Conservation (phyloP, 2,329 filamentous ascomycete genomes). For the Anthostomella pinea region DNA sequence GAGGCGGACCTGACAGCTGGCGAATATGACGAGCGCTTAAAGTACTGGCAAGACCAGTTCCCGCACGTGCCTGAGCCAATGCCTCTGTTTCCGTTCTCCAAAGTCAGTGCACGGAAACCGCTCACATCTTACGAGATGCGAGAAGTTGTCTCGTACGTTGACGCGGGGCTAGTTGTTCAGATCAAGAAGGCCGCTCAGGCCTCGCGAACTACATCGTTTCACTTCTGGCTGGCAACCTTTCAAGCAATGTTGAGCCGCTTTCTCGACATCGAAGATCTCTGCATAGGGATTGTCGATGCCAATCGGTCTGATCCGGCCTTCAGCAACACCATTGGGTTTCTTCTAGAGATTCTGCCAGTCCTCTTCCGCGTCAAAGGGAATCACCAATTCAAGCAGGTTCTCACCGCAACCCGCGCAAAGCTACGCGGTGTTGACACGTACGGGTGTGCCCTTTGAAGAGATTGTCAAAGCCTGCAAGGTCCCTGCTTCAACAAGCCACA, state of each 20-base stretch:
- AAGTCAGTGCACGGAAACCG: conserved; percentile 13
- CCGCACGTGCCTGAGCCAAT: conserved; percentile 21
- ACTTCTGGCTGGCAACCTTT: conserved; percentile 44
- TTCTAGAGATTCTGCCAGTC: conserved; percentile 39
- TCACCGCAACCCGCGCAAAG: conserved; percentile 4
- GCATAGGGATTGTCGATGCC: conserved; percentile 44
- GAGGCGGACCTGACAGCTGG: too few relatives aligned
- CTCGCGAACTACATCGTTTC: conserved; percentile 33
- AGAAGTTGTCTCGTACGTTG: conserved; percentile 15
- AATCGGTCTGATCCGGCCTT: conserved; percentile 29
- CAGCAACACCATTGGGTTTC: conserved; percentile 33
- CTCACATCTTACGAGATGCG: conserved; percentile 20
- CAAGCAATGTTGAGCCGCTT: conserved; percentile 36
- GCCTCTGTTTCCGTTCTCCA: conserved; percentile 34
- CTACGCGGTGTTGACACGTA: conserved; percentile 34
- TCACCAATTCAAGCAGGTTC: conserved; percentile 5
- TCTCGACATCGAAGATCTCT: conserved; percentile 36
- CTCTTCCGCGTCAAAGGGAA: conserved; percentile 10
- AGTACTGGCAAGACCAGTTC: conserved; percentile 34
- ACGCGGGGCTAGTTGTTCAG: conserved; percentile 12
- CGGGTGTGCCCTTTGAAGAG: conserved; percentile 44
- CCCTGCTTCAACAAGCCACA: too few relatives aligned
- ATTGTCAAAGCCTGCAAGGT: too few relatives aligned
- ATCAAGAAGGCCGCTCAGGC: conserved; percentile 24
- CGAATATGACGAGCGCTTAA: conserved; percentile 27